Conservation (phyloP, 805 yeast genomes). For the Candida chilensis region DNA sequence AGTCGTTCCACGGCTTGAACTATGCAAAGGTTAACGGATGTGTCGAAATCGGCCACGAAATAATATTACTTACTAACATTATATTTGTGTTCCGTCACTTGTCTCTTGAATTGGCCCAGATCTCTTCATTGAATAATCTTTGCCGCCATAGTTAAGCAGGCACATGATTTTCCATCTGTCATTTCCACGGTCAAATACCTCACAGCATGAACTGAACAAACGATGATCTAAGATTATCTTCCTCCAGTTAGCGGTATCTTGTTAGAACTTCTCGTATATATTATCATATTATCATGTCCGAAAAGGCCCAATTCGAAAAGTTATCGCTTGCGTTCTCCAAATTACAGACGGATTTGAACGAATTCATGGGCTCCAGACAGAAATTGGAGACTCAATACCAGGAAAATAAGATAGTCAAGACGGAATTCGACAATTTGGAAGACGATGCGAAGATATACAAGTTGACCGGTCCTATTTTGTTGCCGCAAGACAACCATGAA, state of each 20-base stretch:
- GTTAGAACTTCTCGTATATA: neutral
- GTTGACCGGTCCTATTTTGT: slow-evolving; percentile 82
- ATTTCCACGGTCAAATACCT: no score
- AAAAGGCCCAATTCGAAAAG: slow-evolving; percentile 28
- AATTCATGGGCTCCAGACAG: slow-evolving; percentile 65
- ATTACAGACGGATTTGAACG: slow-evolving; percentile 37
- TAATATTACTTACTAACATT: neutral
- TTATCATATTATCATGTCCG: slow-evolving; percentile 10
- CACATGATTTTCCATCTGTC: slow-evolving; percentile 5
- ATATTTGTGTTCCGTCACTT: slow-evolving; percentile 2
- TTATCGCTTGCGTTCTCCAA: slow-evolving; percentile 34
- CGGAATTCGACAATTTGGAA: slow-evolving; percentile 60
- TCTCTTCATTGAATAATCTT: neutral
- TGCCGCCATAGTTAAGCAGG: slow-evolving; percentile 8
- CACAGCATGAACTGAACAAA: neutral
- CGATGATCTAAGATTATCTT: neutral
- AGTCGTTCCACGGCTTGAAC: slow-evolving; percentile 43
- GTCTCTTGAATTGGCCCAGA: slow-evolving; percentile 1
- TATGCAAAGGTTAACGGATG: slow-evolving; percentile 4
- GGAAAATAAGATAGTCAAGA: slow-evolving; percentile 83
- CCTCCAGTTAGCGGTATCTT: neutral
- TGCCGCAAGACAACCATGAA: slow-evolving; percentile 82
- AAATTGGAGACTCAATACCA: slow-evolving; percentile 89
- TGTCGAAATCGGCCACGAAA: neutral
- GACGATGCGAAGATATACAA: slow-evolving; percentile 77